These are phyloP conservation scores for Torulaspora quercuum DNA, from an alignment of 805 yeast genomes.

Conservation along the genomic window DNA sequence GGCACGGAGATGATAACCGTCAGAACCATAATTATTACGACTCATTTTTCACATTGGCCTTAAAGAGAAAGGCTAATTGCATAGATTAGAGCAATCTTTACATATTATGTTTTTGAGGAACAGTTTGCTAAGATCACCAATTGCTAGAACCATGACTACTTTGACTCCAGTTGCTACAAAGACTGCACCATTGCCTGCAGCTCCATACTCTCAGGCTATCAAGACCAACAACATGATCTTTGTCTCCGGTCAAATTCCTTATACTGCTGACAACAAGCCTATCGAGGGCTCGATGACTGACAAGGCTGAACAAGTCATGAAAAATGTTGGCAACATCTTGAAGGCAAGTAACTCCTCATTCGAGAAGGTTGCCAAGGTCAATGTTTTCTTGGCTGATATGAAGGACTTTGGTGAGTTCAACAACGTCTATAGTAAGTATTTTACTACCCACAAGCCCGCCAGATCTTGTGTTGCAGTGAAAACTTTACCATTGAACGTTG, in stretches of 20 bases:
- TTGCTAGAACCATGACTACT: constrained; percentile 28
- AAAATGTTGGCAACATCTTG: constrained; percentile 67
- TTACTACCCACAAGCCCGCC: constrained; percentile 81
- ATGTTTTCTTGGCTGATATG: constrained; percentile 90
- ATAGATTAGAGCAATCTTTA: background rate
- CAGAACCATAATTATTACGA: no score
- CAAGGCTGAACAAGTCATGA: constrained; percentile 70
- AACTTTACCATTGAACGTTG: constrained; percentile 83
- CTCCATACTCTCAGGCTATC: constrained; percentile 93
- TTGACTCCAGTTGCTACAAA: constrained; percentile 55
- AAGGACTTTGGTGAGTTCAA: constrained; percentile 80
- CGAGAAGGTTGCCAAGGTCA: constrained; percentile 80
- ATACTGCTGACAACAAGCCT: constrained; percentile 75
- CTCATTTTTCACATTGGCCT: no score
- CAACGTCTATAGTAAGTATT: constrained; percentile 74
- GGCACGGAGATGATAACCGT: no score
- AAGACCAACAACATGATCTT: constrained; percentile 84
- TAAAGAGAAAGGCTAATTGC: background rate
- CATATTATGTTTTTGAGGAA: constrained; percentile 21
- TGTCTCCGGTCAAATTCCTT: constrained; percentile 94
- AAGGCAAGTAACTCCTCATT: constrained; percentile 82
- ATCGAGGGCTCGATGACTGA: constrained; percentile 73
- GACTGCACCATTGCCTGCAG: constrained; percentile 94
- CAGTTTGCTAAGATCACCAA: constrained; percentile 19
- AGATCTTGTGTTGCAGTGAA: constrained; percentile 97